Percentiles rank a stretch among this genome's conserved stretches.
Conservation (phyloP, 2,329 filamentous ascomycete genomes). For the Coniella lustricola region DNA sequence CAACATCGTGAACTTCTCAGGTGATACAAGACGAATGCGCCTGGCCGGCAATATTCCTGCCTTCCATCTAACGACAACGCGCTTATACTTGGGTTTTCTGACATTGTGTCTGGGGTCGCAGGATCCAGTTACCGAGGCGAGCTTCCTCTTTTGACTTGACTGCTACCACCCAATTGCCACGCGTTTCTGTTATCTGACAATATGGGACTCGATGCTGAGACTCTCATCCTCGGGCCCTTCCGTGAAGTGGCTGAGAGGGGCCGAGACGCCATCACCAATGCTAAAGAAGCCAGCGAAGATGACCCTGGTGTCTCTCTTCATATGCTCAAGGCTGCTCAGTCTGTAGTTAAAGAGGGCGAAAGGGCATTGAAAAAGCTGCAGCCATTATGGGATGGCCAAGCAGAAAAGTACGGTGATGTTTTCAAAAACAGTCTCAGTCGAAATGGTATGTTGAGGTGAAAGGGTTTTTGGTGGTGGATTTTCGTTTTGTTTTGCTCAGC, state of each 20-base stretch:
- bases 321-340: slow-evolving; percentile 28
- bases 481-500: neutral
- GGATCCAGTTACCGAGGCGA: neutral
- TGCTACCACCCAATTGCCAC: neutral
- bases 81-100: neutral
- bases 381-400: slow-evolving; percentile 31
- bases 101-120: neutral
- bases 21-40: neutral
- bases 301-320: slow-evolving; percentile 20
- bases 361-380: slow-evolving; percentile 30
- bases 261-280: slow-evolving; percentile 29
- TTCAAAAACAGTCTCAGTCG: slow-evolving; percentile 30
- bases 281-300: slow-evolving; percentile 21
- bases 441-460: slow-evolving; percentile 20
- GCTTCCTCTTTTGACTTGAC: neutral
- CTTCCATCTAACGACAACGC: neutral
- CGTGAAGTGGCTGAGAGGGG: slow-evolving; percentile 28
- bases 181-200: neutral
- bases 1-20: neutral
- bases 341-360: slow-evolving; percentile 26
- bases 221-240: slow-evolving; percentile 12
- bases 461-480: too few relatives aligned
- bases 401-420: slow-evolving; percentile 29
- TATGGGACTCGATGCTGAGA: slow-evolving; percentile 20
- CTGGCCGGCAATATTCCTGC: neutral